Conservation (phyloP, 2,329 filamentous ascomycete genomes). For the Fusarium torreyae region DNA sequence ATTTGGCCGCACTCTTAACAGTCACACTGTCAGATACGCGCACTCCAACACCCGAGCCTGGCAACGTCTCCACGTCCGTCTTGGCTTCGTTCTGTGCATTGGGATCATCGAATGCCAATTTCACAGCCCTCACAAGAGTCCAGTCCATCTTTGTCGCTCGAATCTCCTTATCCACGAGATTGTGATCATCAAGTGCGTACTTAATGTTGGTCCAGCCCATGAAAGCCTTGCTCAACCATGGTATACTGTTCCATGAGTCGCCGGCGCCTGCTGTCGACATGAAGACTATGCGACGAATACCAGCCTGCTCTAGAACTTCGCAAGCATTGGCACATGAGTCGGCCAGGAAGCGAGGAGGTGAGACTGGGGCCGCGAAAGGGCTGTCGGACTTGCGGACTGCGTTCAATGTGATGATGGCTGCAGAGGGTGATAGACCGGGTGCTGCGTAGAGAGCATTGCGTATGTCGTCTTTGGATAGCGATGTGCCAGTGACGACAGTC, state of each 20-base stretch:
- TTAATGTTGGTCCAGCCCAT: constrained; percentile 59
- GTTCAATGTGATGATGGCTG: constrained; percentile 59
- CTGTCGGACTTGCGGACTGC: constrained; percentile 58
- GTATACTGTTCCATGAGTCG: constrained; percentile 56
- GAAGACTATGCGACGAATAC: constrained; percentile 54
- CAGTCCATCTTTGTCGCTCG: constrained; percentile 54
- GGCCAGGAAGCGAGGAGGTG: constrained; percentile 57
- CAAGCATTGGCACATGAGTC: constrained; percentile 56
- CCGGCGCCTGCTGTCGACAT: constrained; percentile 60
- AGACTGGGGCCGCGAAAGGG: constrained; percentile 57
- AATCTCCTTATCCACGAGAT: constrained; percentile 56
- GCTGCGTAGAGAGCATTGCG: constrained; percentile 43
- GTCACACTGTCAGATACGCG: constrained; percentile 50
- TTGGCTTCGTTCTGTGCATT: not conserved
- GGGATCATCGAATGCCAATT: constrained; percentile 48
- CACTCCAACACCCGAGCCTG: constrained; percentile 52
- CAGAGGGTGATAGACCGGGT: constrained; percentile 46
- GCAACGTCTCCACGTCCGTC: constrained; percentile 49
- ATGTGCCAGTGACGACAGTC: constrained; percentile 54
- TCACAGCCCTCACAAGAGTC: constrained; percentile 55
- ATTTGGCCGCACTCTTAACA: constrained; percentile 51
- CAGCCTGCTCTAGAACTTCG: constrained; percentile 52
- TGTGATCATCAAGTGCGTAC: constrained; percentile 57
- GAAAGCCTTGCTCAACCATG: constrained; percentile 55
- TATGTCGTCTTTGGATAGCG: constrained; percentile 55